Evolutionary conservation across 768 basidiomycete species (phyloP).

Genomic region (Amylocystis lapponica): DNA sequence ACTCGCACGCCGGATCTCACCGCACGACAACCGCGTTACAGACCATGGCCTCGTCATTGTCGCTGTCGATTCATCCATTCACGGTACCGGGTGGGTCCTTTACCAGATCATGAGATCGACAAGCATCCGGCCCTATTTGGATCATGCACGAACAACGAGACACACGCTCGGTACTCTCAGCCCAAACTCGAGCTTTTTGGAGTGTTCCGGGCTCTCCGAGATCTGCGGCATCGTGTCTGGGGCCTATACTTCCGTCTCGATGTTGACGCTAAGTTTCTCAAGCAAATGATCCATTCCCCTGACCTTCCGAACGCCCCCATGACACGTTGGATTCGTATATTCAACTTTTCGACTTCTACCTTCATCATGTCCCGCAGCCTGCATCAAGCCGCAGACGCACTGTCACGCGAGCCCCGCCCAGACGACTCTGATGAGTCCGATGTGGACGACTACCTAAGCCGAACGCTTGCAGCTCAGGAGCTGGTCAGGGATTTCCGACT

Average conservation of each 20-base stretch:
- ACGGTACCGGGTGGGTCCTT: constrained; percentile 19
- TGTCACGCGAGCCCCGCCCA: too few relatives aligned
- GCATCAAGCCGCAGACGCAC: too few relatives aligned
- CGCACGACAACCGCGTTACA: too few relatives aligned
- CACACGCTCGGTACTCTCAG: constrained; percentile 15
- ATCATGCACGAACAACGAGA: constrained; percentile 33
- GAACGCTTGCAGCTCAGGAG: too few relatives aligned
- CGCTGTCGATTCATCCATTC: too few relatives aligned
- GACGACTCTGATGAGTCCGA: too few relatives aligned
- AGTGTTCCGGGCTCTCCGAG: constrained; percentile 24
- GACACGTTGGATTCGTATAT: constrained; percentile 17
- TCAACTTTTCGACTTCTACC: neutral
- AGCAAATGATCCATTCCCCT: constrained; percentile 18
- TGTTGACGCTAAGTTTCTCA: constrained; percentile 26
- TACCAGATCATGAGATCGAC: constrained; percentile 15
- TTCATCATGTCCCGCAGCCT: too few relatives aligned
- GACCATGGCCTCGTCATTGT: too few relatives aligned
- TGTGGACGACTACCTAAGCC: too few relatives aligned
- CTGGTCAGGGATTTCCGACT: too few relatives aligned
- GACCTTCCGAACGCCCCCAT: constrained; percentile 17
- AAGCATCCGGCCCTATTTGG: constrained; percentile 26
- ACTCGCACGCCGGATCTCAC: too few relatives aligned
- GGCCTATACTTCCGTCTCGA: too few relatives aligned
- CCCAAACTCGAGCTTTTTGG: constrained; percentile 3
- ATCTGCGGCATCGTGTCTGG: constrained; percentile 22